phyloP scores from a whole-genome alignment of 768 basidiomycete genomes.

The Leucocoprinus leucothites region DNA sequence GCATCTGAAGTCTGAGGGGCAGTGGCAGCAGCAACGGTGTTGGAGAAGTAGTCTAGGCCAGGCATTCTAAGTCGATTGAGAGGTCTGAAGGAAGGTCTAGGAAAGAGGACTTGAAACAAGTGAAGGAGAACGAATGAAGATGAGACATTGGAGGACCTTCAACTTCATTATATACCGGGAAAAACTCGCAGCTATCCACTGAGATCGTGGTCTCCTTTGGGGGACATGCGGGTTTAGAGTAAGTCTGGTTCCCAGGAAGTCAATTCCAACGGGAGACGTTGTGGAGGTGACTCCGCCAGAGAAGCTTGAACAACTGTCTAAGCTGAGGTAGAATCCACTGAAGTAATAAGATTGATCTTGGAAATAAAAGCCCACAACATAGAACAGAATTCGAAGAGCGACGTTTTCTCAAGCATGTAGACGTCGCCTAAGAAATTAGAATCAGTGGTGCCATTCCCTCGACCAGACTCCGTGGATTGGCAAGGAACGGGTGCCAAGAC shows the following conservation, averaged over 20 bases:
- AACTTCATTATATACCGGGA: conserved; percentile 1
- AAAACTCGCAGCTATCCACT: background rate
- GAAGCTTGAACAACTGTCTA: background rate
- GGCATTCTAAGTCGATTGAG: conserved; percentile 1
- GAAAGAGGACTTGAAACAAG: background rate
- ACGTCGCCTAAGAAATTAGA: background rate
- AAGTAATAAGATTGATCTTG: background rate
- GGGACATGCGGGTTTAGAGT: conserved; percentile 3
- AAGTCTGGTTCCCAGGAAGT: background rate
- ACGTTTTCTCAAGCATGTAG: background rate
- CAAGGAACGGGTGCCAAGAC: background rate
- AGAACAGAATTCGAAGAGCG: background rate
- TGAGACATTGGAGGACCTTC: background rate
- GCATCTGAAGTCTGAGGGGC: background rate
- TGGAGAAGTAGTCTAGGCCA: conserved; percentile 8
- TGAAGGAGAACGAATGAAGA: background rate
- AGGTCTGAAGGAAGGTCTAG: background rate
- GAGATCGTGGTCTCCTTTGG: background rate
- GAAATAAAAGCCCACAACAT: background rate
- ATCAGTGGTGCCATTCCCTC: too few species aligned
- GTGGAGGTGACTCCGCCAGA: background rate
- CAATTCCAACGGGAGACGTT: background rate
- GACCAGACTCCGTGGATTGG: background rate
- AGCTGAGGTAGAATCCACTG: background rate
- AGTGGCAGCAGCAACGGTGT: background rate